Percentiles rank a stretch among this genome's conserved stretches.
These are phyloP conservation scores for Mytilinidion resinicola DNA, from an alignment of 495 filamentous ascomycete genomes.

Conservation along the genomic window DNA sequence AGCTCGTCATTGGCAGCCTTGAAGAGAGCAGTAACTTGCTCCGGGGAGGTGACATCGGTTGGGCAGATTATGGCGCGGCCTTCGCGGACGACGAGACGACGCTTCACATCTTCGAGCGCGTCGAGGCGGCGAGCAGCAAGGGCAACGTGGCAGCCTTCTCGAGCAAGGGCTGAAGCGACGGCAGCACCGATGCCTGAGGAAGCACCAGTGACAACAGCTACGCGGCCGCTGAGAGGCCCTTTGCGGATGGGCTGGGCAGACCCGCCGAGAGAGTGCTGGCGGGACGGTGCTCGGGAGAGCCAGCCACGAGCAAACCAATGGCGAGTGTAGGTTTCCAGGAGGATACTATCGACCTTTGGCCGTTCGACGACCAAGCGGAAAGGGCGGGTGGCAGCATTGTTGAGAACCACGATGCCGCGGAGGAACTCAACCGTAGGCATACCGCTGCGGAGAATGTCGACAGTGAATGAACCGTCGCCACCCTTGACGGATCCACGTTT, in stretches of 20 bases:
- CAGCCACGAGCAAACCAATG: constrained; percentile 67
- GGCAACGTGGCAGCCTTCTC: constrained; percentile 55
- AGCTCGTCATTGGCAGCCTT: constrained; percentile 47
- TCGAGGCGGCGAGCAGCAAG: constrained; percentile 57
- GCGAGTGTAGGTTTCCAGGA: constrained; percentile 60
- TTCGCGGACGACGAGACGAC: constrained; percentile 42
- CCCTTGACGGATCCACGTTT: constrained; percentile 50
- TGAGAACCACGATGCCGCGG: constrained; percentile 52
- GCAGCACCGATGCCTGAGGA: constrained; percentile 52
- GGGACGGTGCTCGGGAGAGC: constrained; percentile 50
- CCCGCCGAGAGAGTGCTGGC: constrained; percentile 34
- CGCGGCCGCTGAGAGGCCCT: constrained; percentile 48
- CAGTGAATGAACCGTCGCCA: constrained; percentile 55
- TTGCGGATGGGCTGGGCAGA: constrained; percentile 34
- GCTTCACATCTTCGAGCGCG: constrained; percentile 52
- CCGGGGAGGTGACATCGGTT: constrained; percentile 56
- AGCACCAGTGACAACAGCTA: constrained; percentile 50
- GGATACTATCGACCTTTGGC: constrained; percentile 51
- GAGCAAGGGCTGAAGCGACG: constrained; percentile 36
- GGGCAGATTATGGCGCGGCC: constrained; percentile 52
- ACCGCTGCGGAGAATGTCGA: constrained; percentile 39
- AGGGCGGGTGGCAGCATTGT: constrained; percentile 51
- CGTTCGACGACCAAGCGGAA: constrained; percentile 51
- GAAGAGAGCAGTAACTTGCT: constrained; percentile 52
- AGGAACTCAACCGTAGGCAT: constrained; percentile 61